These are phyloP conservation scores for Paramecium sonneborni DNA, from an alignment of 73 alveolate genomes.

Conservation along the genomic window DNA sequence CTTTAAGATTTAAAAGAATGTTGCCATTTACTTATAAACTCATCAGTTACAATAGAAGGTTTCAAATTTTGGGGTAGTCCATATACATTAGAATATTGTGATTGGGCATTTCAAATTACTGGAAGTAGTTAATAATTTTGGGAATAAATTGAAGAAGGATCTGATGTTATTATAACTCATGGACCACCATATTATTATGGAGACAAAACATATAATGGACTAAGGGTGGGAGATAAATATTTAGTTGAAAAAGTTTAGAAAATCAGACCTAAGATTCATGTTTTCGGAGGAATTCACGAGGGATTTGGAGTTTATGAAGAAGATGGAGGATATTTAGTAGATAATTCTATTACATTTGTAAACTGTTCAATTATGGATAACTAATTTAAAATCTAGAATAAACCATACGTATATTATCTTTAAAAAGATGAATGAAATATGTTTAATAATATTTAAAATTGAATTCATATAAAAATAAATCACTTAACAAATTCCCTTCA, in stretches of 20 bases:
- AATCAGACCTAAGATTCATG: constrained; percentile 23
- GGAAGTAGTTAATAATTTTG: not conserved
- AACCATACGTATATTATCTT: not conserved
- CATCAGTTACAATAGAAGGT: constrained; percentile 31
- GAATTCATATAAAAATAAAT: not conserved
- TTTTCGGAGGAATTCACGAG: constrained; percentile 36
- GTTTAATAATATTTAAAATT: too few species aligned
- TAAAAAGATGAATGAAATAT: not conserved
- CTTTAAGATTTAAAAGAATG: not conserved
- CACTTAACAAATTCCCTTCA: too few species aligned
- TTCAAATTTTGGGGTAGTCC: constrained; percentile 55
- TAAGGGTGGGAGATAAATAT: constrained; percentile 34
- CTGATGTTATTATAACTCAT: constrained; percentile 36
- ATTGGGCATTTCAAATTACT: constrained; percentile 34
- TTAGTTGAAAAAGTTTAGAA: not conserved
- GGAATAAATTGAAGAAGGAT: constrained; percentile 3
- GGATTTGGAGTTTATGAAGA: not conserved
- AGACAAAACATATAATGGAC: not conserved
- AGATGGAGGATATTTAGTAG: not conserved
- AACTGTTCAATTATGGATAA: constrained; percentile 27
- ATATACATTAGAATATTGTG: not conserved
- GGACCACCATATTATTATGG: constrained; percentile 47
- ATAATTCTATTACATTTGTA: not conserved
- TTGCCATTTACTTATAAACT: constrained; percentile 52
- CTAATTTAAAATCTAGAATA: not conserved